Evolutionary conservation across 2,329 filamentous ascomycete genomes (phyloP).

Genomic region (Thelonectria olida): DNA sequence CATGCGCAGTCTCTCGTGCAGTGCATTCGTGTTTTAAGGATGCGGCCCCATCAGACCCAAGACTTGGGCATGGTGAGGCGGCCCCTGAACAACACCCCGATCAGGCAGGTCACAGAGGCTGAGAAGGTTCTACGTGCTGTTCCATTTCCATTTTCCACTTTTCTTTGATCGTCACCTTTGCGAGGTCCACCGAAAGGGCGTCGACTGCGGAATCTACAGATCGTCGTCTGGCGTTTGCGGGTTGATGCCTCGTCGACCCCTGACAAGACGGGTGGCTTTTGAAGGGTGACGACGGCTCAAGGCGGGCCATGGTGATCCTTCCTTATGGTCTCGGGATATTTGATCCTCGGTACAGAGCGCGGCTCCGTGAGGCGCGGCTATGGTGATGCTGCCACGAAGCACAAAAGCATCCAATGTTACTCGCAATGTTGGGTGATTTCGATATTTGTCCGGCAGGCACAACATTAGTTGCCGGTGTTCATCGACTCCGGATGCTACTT

Average conservation of each 20-base stretch:
- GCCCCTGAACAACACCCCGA: slow-evolving; percentile 10
- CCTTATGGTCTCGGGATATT: neutral
- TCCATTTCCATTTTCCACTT: slow-evolving; percentile 9
- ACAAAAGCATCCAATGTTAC: slow-evolving; percentile 13
- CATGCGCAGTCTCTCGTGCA: neutral
- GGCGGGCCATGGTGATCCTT: slow-evolving; percentile 3
- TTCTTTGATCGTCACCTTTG: neutral
- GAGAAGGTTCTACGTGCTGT: slow-evolving; percentile 9
- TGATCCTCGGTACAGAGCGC: neutral
- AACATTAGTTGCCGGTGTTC: neutral
- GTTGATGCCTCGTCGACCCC: slow-evolving; percentile 4
- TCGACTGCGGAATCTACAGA: slow-evolving; percentile 21
- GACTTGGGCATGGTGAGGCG: neutral
- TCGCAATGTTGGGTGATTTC: slow-evolving; percentile 8
- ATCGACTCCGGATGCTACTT: neutral
- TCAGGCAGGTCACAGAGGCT: slow-evolving; percentile 13
- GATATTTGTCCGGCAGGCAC: neutral
- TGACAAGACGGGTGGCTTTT: slow-evolving; percentile 4
- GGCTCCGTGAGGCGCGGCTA: slow-evolving; percentile 12
- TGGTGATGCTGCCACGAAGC: slow-evolving; percentile 6
- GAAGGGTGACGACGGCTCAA: slow-evolving; percentile 5
- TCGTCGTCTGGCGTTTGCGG: slow-evolving; percentile 7
- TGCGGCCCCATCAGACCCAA: slow-evolving; percentile 5
- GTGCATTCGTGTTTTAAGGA: slow-evolving; percentile 3
- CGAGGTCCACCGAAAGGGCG: neutral